phyloP scores from a whole-genome alignment of 495 filamentous ascomycete genomes.

The Neurospora intermedia region DNA sequence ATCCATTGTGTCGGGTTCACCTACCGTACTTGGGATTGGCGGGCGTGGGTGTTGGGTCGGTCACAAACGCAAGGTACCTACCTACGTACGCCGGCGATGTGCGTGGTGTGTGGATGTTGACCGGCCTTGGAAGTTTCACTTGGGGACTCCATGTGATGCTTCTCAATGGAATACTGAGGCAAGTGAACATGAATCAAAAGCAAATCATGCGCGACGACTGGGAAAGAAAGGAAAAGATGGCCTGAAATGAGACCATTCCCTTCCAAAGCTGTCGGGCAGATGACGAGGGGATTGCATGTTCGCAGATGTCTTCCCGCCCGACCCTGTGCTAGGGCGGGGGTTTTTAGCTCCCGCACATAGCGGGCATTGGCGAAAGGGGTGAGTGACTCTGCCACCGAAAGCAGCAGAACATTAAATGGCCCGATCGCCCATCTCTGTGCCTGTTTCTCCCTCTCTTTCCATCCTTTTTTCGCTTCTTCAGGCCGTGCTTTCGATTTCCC shows the following conservation, averaged over 20 bases:
- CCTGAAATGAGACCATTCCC: neutral
- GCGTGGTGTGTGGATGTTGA: neutral
- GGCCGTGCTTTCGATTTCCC: constrained; percentile 8
- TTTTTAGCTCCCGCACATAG: neutral
- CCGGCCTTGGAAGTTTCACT: neutral
- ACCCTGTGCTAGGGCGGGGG: neutral
- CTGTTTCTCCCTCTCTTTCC: constrained; percentile 22
- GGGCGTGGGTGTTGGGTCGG: neutral
- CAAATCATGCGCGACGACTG: neutral
- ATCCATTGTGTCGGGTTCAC: neutral
- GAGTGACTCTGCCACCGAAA: constrained; percentile 25
- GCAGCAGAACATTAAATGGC: constrained; percentile 28
- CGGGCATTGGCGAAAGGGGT: neutral
- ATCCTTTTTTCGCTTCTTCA: constrained; percentile 12
- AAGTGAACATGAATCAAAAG: neutral
- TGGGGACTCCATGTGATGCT: neutral
- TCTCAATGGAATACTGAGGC: neutral
- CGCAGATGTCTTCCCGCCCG: neutral
- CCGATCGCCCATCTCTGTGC: constrained; percentile 32
- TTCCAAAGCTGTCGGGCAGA: neutral
- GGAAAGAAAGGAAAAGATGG: neutral
- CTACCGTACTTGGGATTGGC: neutral
- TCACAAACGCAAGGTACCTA: neutral
- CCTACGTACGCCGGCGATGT: neutral
- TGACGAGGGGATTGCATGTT: neutral